phyloP scores from a whole-genome alignment of 306 rosid species.

The Prunus dulcis region DNA sequence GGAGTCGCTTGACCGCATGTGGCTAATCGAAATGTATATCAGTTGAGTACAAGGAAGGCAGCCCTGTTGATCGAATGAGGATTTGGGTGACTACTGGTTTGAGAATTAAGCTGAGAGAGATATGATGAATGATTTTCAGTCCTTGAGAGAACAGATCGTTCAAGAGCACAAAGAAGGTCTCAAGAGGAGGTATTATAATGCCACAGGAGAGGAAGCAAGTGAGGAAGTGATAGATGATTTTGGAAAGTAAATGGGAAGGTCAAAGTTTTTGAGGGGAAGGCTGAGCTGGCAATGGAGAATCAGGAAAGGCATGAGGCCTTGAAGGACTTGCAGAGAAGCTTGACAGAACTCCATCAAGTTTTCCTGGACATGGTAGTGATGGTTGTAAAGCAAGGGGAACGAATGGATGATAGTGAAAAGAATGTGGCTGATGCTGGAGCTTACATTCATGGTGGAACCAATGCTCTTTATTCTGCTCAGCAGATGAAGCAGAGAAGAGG shows the following conservation, averaged over 20 bases:
- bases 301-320: slow-evolving; percentile 14
- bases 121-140: slow-evolving; percentile 19
- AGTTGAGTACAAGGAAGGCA: slow-evolving; percentile 13
- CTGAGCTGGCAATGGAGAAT: slow-evolving; percentile 15
- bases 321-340: slow-evolving; percentile 20
- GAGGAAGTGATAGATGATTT: slow-evolving; percentile 18
- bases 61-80: slow-evolving; percentile 25
- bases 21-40: slow-evolving; percentile 5
- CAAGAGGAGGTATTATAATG: slow-evolving; percentile 23
- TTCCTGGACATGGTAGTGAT: slow-evolving; percentile 24
- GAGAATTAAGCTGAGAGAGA: slow-evolving; percentile 26
- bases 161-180: slow-evolving; percentile 22
- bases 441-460: slow-evolving; percentile 13
- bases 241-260: slow-evolving; percentile 6
- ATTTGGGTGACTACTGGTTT: slow-evolving; percentile 19
- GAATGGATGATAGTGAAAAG: slow-evolving; percentile 17
- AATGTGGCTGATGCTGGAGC: slow-evolving; percentile 7
- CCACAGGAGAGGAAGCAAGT: slow-evolving; percentile 20
- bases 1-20: slow-evolving; percentile 10
- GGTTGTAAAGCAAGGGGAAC: slow-evolving; percentile 23
- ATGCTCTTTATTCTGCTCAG: slow-evolving; percentile 5
- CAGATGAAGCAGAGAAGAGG: background rate
- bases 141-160: slow-evolving; percentile 18
- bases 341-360: slow-evolving; percentile 22
- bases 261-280: slow-evolving; percentile 15